A percentile compares a stretch with the other conserved stretches of the same genome.
phyloP scores from a whole-genome alignment of 495 filamentous ascomycete species.

The Xylaria telfairii region DNA sequence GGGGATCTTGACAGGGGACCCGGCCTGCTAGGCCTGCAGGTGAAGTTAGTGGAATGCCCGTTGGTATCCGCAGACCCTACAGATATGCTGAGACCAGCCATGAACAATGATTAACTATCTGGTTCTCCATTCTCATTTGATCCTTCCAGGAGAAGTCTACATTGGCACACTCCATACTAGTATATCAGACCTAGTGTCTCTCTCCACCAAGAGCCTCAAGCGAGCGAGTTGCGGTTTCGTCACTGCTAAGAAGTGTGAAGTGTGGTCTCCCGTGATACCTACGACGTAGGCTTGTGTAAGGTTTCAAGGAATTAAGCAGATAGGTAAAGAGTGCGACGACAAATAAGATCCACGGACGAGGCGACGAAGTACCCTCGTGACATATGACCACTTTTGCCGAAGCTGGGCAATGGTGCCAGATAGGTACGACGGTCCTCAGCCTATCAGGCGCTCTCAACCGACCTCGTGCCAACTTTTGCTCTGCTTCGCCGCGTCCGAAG shows the following conservation, averaged over 20 bases:
- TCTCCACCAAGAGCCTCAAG: constrained; percentile 15
- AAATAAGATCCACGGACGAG: neutral
- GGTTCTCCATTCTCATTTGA: neutral
- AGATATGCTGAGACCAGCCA: neutral
- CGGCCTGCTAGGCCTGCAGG: neutral
- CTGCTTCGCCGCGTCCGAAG: neutral
- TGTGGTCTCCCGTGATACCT: neutral
- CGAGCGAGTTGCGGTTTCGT: neutral
- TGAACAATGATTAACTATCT: neutral
- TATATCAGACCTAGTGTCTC: neutral
- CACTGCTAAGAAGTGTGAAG: neutral
- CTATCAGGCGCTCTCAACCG: constrained; percentile 10
- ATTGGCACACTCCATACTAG: neutral
- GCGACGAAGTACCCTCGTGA: constrained; percentile 8
- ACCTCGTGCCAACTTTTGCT: constrained; percentile 11
- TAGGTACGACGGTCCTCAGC: neutral
- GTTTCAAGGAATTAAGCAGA: neutral
- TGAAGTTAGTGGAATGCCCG: neutral
- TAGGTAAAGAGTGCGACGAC: neutral
- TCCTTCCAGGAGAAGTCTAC: neutral
- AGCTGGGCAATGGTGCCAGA: neutral
- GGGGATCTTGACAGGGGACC: neutral
- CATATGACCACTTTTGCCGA: constrained; percentile 5
- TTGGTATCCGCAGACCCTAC: neutral
- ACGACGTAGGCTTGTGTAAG: neutral